phyloP scores from a whole-genome alignment of 2,329 filamentous ascomycete genomes.

The Cadophora gregata region DNA sequence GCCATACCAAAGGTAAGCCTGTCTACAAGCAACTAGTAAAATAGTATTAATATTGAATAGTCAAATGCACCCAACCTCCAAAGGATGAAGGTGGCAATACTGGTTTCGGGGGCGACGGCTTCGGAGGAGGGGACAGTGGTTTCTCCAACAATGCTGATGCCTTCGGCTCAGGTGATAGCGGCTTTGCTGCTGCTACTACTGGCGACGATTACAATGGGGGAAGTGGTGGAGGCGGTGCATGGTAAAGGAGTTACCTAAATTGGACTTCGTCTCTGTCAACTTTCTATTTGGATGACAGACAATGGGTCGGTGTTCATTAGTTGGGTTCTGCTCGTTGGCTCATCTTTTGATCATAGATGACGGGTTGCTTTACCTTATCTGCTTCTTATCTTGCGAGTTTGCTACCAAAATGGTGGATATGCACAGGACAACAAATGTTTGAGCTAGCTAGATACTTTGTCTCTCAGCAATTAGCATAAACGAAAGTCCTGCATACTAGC shows the following conservation, averaged over 20 bases:
- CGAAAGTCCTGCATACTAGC: slow-evolving; percentile 9
- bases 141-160: slow-evolving; percentile 10
- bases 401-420: slow-evolving; percentile 9
- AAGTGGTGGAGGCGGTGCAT: slow-evolving; percentile 6
- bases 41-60: slow-evolving; percentile 40
- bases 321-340: slow-evolving; percentile 9
- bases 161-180: slow-evolving; percentile 3
- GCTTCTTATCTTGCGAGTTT: background rate
- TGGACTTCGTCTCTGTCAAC: background rate
- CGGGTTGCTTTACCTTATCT: slow-evolving; percentile 2
- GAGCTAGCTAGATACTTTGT: slow-evolving; percentile 7
- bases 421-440: background rate
- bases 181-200: slow-evolving; percentile 9
- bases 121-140: slow-evolving; percentile 28
- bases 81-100: slow-evolving; percentile 35
- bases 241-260: slow-evolving; percentile 5
- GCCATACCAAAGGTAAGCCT: slow-evolving; percentile 24
- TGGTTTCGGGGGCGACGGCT: slow-evolving; percentile 36
- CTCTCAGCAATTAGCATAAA: background rate
- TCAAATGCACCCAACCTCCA: slow-evolving; percentile 48
- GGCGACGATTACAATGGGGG: slow-evolving; percentile 5
- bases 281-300: slow-evolving; percentile 11
- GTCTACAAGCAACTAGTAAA: background rate
- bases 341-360: slow-evolving; percentile 13
- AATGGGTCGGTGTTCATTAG: slow-evolving; percentile 8